Evolutionary conservation across 768 basidiomycete genomes (phyloP).

Genomic region (Mycena alexandri): DNA sequence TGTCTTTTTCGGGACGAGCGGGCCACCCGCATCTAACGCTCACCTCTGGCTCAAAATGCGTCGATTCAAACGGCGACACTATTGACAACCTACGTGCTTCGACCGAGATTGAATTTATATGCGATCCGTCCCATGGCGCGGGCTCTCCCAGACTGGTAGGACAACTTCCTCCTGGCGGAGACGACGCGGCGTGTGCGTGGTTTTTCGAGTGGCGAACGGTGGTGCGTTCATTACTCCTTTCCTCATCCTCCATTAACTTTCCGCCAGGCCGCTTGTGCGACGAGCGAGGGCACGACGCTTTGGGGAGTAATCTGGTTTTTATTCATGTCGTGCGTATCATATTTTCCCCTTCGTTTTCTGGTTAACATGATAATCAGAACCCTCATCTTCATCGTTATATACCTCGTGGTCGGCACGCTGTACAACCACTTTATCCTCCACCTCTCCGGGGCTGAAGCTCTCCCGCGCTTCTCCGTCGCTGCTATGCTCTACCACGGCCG

Average conservation of each 20-base stretch:
- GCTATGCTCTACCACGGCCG: conserved; percentile 62
- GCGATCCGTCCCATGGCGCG: too few species aligned
- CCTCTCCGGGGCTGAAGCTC: conserved; percentile 78
- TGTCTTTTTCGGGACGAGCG: conserved; percentile 65
- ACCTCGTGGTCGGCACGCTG: conserved; percentile 76
- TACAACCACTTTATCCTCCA: conserved; percentile 86
- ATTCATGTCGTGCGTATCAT: conserved; percentile 67
- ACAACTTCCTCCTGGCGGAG: conserved; percentile 42
- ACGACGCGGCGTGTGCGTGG: conserved; percentile 67
- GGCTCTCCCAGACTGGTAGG: too few species aligned
- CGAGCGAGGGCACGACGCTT: conserved; percentile 59
- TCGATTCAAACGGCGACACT: conserved; percentile 48
- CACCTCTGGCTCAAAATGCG: conserved; percentile 74
- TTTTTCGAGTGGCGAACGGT: conserved; percentile 88
- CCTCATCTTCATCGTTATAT: conserved; percentile 59
- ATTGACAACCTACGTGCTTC: conserved; percentile 38
- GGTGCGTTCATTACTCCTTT: conserved; percentile 62
- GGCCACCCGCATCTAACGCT: conserved; percentile 63
- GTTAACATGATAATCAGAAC: not conserved
- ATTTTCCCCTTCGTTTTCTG: not conserved
- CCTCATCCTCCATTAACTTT: too few species aligned
- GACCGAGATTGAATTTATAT: too few species aligned
- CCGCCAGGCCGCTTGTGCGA: too few species aligned
- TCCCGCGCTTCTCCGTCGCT: conserved; percentile 72
- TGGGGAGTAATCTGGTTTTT: conserved; percentile 69